phyloP scores from a whole-genome alignment of 2,329 filamentous ascomycete species.

The Epichloe gansuensis region DNA sequence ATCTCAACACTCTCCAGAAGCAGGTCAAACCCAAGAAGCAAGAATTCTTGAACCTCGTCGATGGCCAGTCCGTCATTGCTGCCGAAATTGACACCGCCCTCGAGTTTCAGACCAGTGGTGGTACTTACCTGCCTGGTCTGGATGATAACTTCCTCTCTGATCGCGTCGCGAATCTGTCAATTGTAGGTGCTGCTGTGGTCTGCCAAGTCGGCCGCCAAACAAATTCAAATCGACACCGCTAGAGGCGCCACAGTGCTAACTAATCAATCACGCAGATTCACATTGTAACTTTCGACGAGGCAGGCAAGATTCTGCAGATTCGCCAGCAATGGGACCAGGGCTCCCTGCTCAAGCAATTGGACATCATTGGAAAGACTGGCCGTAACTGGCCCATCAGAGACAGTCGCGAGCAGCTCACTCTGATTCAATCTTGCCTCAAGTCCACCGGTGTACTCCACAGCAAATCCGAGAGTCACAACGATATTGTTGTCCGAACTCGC shows the following conservation, averaged over 20 bases:
- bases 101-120: constrained; percentile 70
- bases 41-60: constrained; percentile 59
- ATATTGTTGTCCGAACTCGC: constrained; percentile 31
- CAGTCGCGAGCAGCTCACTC: constrained; percentile 66
- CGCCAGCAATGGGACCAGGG: constrained; percentile 93
- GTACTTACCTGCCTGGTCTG: constrained; percentile 73
- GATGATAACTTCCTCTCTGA: constrained; percentile 92
- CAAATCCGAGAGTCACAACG: constrained; percentile 21
- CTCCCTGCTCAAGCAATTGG: constrained; percentile 80
- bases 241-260: background rate
- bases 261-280: constrained; percentile 50
- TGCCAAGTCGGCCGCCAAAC: background rate
- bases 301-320: constrained; percentile 73
- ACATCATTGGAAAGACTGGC: constrained; percentile 80
- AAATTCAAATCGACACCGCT: background rate
- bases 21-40: constrained; percentile 75
- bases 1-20: constrained; percentile 57
- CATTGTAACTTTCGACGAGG: constrained; percentile 68
- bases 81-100: constrained; percentile 73
- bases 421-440: constrained; percentile 54
- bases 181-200: constrained; percentile 48
- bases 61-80: constrained; percentile 59
- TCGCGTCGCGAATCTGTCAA: constrained; percentile 61
- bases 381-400: constrained; percentile 94
- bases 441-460: constrained; percentile 25